Evolutionary conservation across 192 early-diverging fungal genomes (phyloP).

Genomic region (Rhizophagus prolifer): DNA sequence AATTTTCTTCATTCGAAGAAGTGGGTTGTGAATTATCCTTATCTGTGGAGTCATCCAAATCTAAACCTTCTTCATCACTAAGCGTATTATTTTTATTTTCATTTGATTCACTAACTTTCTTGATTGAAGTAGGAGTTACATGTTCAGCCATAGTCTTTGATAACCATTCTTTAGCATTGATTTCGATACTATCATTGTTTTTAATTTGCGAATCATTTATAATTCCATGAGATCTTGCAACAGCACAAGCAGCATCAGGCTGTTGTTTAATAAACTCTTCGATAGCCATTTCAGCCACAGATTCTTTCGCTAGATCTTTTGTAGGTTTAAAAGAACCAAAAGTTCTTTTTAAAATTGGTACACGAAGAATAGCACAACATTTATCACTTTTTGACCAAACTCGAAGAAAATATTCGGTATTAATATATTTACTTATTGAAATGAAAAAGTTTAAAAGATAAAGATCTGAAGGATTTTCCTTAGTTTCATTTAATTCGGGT

Average conservation of each 20-base stretch:
- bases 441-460: not conserved
- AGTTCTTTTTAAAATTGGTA: constrained; percentile 14
- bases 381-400: not conserved
- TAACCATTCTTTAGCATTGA: not conserved
- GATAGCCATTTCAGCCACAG: constrained; percentile 9
- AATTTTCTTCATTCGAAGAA: too few species aligned
- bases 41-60: too few species aligned
- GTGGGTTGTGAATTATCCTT: too few species aligned
- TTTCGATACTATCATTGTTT: not conserved
- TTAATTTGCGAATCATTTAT: not conserved
- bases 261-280: constrained; percentile 13
- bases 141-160: not conserved
- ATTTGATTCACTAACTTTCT: too few species aligned
- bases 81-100: too few species aligned
- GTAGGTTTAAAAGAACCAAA: constrained; percentile 12
- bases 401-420: not conserved
- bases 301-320: not conserved
- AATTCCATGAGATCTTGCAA: not conserved
- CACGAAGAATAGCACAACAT: constrained; percentile 9
- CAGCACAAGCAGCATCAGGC: not conserved
- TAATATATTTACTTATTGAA: not conserved
- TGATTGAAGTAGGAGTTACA: too few species aligned
- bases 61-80: too few species aligned
- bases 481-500: not conserved
- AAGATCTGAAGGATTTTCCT: not conserved